phyloP scores from a whole-genome alignment of 495 filamentous ascomycete species.

The Aspergillus affinis region DNA sequence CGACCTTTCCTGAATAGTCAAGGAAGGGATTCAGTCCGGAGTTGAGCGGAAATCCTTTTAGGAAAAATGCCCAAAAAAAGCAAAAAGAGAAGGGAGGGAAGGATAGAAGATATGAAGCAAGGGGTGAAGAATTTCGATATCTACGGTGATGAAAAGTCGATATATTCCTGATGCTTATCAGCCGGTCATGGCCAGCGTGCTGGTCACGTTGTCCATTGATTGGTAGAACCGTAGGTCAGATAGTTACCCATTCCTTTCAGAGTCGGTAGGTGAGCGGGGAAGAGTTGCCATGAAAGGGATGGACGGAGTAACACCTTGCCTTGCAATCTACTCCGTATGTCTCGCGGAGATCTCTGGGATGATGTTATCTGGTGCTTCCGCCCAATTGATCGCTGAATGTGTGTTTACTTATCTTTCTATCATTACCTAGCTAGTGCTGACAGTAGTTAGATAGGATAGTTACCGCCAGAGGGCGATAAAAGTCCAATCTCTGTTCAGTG shows the following conservation, averaged over 20 bases:
- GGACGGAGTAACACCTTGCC: background rate
- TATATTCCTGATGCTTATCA: background rate
- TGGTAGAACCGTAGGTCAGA: no score
- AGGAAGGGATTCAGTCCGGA: background rate
- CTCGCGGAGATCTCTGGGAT: background rate
- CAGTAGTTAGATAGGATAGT: no score
- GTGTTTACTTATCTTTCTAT: no score
- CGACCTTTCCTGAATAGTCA: background rate
- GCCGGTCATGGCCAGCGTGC: conserved; percentile 17
- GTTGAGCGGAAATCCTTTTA: background rate
- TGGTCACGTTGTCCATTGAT: conserved; percentile 30
- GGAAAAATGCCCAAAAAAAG: background rate
- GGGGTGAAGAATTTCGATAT: background rate
- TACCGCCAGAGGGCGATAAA: no score
- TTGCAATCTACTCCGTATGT: background rate
- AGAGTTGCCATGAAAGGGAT: conserved; percentile 17
- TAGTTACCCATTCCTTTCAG: no score
- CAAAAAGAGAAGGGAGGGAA: no score
- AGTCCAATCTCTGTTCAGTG: no score
- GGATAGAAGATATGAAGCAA: background rate
- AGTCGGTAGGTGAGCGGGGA: conserved; percentile 17
- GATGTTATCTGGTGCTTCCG: background rate
- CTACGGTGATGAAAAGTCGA: no score
- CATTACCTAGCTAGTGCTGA: background rate
- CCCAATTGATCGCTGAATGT: background rate